Evolutionary conservation across 2,329 filamentous ascomycete species (phyloP).

Genomic region (Pyrenophora teres): DNA sequence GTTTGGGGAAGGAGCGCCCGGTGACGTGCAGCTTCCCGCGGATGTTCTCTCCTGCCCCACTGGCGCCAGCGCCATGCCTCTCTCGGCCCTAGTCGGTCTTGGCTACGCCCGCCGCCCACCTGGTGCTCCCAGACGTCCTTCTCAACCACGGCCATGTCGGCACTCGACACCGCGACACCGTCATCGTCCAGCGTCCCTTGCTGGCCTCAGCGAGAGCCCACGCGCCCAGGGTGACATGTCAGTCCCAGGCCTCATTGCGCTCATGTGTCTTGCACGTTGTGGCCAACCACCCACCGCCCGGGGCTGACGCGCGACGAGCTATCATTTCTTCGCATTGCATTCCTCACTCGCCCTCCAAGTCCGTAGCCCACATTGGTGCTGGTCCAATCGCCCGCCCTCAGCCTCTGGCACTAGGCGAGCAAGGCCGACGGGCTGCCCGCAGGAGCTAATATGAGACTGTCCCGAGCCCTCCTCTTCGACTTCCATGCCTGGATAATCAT

Average conservation of each 20-base stretch:
- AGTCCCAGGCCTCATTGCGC: conserved; percentile 28
- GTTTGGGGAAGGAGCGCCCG: conserved; percentile 29
- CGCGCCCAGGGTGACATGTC: conserved; percentile 38
- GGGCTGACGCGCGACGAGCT: conserved; percentile 34
- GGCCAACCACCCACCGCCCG: conserved; percentile 29
- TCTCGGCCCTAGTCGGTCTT: conserved; percentile 24
- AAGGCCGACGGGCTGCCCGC: conserved; percentile 31
- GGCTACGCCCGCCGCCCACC: conserved; percentile 26
- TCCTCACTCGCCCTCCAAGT: conserved; percentile 34
- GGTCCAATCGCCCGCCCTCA: conserved; percentile 25
- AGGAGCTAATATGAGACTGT: conserved; percentile 35
- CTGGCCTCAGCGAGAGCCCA: conserved; percentile 24
- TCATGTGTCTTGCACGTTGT: conserved; percentile 47
- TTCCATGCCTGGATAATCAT: conserved; percentile 35
- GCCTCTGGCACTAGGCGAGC: conserved; percentile 17
- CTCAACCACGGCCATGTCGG: conserved; percentile 21
- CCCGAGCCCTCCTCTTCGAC: conserved; percentile 23
- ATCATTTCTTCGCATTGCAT: conserved; percentile 39
- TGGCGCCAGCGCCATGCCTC: conserved; percentile 24
- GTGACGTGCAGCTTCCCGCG: conserved; percentile 45
- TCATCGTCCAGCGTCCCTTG: conserved; percentile 19
- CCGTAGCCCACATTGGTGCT: conserved; percentile 18
- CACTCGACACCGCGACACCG: conserved; percentile 16
- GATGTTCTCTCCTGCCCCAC: conserved; percentile 34
- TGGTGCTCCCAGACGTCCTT: conserved; percentile 21